Evolutionary conservation across 495 filamentous ascomycete species (phyloP).

Genomic region (Clavariopsis aquatica): DNA sequence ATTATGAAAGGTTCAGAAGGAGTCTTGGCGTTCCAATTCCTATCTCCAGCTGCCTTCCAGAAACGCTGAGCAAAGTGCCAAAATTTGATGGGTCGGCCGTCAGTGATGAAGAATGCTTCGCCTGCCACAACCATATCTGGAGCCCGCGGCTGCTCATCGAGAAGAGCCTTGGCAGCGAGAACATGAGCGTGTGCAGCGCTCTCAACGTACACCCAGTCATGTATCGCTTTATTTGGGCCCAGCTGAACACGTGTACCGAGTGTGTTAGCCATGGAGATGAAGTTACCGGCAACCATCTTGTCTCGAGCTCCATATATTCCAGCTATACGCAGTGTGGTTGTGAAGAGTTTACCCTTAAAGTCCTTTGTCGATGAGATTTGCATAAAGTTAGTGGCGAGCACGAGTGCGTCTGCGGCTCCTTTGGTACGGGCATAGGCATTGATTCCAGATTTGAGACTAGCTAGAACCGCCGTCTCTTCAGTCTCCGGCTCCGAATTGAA

Average conservation of each 20-base stretch:
- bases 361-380: too few relatives aligned
- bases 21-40: not conserved
- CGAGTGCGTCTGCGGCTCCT: not conserved
- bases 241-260: constrained; percentile 2
- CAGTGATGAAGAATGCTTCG: constrained; percentile 14
- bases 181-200: constrained; percentile 13
- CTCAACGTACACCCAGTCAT: constrained; percentile 14
- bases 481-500: too few relatives aligned
- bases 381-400: not conserved
- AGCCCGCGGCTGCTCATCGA: not conserved
- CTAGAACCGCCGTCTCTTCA: too few relatives aligned
- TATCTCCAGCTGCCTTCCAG: constrained; percentile 8
- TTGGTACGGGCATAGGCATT: not conserved
- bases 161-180: constrained; percentile 15
- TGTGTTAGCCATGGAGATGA: not conserved
- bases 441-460: too few relatives aligned
- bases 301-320: too few relatives aligned
- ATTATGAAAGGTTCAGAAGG: not conserved
- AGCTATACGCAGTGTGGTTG: too few relatives aligned
- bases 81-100: constrained; percentile 1
- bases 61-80: constrained; percentile 13
- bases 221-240: not conserved
- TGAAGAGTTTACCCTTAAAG: too few relatives aligned
- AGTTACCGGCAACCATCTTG: too few relatives aligned
- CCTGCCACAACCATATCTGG: not conserved